phyloP scores from a whole-genome alignment of 1,284 basidiomycete genomes.

The Sphaerobolus stellatus region DNA sequence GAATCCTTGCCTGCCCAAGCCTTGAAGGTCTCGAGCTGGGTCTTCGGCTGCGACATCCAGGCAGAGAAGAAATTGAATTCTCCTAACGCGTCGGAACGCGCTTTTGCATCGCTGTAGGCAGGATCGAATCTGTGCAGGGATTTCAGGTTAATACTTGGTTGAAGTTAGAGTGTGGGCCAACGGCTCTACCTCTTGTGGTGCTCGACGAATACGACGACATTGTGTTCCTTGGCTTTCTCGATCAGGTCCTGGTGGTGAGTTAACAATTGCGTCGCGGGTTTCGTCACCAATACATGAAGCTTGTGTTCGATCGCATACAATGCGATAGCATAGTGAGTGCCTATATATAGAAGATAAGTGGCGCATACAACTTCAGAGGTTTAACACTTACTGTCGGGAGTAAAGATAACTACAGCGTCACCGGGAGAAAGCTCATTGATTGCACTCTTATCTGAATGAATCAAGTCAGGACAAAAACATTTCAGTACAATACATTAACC shows the following conservation, averaged over 20 bases:
- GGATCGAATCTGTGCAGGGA: slow-evolving; percentile 79
- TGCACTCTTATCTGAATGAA: slow-evolving; percentile 73
- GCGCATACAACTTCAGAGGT: not conserved
- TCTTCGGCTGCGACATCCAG: slow-evolving; percentile 96
- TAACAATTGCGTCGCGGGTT: slow-evolving; percentile 87
- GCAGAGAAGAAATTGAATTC: slow-evolving; percentile 91
- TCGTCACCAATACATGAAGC: slow-evolving; percentile 88
- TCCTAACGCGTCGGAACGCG: slow-evolving; percentile 72
- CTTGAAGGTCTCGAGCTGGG: slow-evolving; percentile 89
- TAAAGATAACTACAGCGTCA: slow-evolving; percentile 86
- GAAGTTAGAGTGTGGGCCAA: slow-evolving; percentile 8
- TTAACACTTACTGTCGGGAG: slow-evolving; percentile 69
- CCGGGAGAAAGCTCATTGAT: slow-evolving; percentile 78
- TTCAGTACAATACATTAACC: no score
- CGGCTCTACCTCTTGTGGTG: slow-evolving; percentile 72
- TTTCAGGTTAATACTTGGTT: not conserved
- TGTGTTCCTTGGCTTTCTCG: slow-evolving; percentile 70
- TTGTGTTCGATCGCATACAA: slow-evolving; percentile 81
- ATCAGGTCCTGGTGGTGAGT: slow-evolving; percentile 80
- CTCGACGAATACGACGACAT: slow-evolving; percentile 88
- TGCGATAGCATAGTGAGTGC: slow-evolving; percentile 84
- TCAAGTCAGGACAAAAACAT: no score
- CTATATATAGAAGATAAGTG: slow-evolving; percentile 36
- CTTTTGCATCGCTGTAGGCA: slow-evolving; percentile 87
- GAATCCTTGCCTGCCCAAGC: slow-evolving; percentile 94